Percentiles rank a stretch among this genome's conserved stretches.
phyloP scores from a whole-genome alignment of 352 stramenopile genomes.

The Hyaloperonospora brassicae region DNA sequence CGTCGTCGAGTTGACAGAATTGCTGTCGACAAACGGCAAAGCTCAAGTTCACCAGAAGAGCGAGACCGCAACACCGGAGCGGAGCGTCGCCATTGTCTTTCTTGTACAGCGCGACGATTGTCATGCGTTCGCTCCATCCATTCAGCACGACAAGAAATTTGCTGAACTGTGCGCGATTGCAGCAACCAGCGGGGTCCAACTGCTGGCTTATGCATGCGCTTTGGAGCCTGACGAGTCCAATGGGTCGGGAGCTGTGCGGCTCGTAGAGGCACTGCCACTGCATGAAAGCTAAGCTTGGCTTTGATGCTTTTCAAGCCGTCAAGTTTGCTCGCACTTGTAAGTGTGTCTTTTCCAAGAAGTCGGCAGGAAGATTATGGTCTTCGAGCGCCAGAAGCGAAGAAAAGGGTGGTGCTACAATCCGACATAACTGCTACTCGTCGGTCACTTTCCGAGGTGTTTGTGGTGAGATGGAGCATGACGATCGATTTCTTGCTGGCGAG shows the following conservation, averaged over 20 bases:
- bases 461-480: too few species aligned
- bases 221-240: slow-evolving; percentile 41
- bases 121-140: slow-evolving; percentile 54
- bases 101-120: slow-evolving; percentile 76
- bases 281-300: slow-evolving; percentile 1
- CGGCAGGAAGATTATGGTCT: too few species aligned
- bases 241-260: slow-evolving; percentile 26
- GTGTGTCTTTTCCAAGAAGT: too few species aligned
- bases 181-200: slow-evolving; percentile 38
- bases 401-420: too few species aligned
- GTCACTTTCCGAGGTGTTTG: too few species aligned
- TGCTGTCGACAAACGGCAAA: slow-evolving; percentile 26
- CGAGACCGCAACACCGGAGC: slow-evolving; percentile 6
- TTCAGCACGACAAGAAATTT: slow-evolving; percentile 59
- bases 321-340: too few species aligned
- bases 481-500: too few species aligned
- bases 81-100: slow-evolving; percentile 61
- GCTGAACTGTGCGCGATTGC: slow-evolving; percentile 48
- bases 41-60: slow-evolving; percentile 8
- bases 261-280: slow-evolving; percentile 36
- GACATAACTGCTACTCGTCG: too few species aligned
- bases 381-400: too few species aligned
- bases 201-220: slow-evolving; percentile 51
- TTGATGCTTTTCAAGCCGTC: too few species aligned
- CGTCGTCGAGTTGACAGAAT: slow-evolving; percentile 60